Evolutionary conservation across 2,329 filamentous ascomycete genomes (phyloP).

Genomic region (Fusarium austroafricanum): DNA sequence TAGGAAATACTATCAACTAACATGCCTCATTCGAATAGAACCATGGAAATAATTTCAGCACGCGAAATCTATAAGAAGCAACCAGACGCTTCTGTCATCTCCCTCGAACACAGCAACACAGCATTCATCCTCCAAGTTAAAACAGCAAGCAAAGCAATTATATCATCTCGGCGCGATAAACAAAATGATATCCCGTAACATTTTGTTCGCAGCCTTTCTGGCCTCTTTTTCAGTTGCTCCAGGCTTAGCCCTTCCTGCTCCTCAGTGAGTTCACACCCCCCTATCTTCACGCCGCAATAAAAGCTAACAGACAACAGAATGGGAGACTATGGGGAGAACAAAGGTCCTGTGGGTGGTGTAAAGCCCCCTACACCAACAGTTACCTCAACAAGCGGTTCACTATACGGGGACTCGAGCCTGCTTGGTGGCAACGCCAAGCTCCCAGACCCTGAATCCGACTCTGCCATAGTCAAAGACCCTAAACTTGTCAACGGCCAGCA

Average conservation of each 20-base stretch:
- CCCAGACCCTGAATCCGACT: constrained; percentile 6
- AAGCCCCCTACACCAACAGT: constrained; percentile 20
- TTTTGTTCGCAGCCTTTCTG: background rate
- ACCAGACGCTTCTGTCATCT: no score
- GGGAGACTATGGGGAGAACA: constrained; percentile 24
- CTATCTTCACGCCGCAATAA: rapidly evolving
- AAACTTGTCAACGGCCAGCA: constrained; percentile 14
- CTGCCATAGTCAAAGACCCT: constrained; percentile 17
- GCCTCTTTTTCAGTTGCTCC: background rate
- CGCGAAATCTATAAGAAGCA: background rate
- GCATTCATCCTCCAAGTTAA: background rate
- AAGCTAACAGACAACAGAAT: background rate
- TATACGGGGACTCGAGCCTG: constrained; percentile 9
- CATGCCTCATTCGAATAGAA: no score
- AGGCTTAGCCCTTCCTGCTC: background rate
- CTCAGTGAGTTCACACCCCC: background rate
- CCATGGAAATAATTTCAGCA: background rate
- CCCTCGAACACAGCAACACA: background rate
- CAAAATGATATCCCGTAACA: background rate
- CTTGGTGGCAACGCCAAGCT: constrained; percentile 14
- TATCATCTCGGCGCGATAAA: rapidly evolving
- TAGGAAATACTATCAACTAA: background rate
- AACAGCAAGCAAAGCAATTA: background rate
- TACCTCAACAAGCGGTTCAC: constrained; percentile 10
- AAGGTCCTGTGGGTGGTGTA: constrained; percentile 7